Evolutionary conservation across 179 eudicot genomes (phyloP).

Genomic region (Vitellaria paradoxa): DNA sequence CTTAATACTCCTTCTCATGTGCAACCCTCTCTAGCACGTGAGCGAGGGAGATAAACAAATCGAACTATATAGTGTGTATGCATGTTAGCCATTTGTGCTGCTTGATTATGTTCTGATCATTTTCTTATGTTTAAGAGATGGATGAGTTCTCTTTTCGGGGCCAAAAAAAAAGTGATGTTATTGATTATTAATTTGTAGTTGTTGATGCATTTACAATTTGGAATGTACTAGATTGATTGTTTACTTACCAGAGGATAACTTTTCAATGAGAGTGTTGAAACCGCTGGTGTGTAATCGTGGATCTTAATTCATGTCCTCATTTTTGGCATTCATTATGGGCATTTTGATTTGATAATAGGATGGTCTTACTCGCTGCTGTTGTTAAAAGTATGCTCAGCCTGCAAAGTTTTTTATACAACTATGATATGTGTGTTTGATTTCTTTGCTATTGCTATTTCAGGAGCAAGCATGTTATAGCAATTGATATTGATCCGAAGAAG

Average conservation of each 20-base stretch:
- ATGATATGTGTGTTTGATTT: background rate
- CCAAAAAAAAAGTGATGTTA: background rate
- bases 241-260: background rate
- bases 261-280: background rate
- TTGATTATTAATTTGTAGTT: background rate
- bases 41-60: too few relatives aligned
- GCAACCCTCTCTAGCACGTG: too few relatives aligned
- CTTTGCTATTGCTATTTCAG: constrained; percentile 25
- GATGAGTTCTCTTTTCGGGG: background rate
- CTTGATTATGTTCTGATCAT: constrained; percentile 1
- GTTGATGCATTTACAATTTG: background rate
- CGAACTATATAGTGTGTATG: too few relatives aligned
- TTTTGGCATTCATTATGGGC: too few relatives aligned
- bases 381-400: background rate
- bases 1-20: too few relatives aligned
- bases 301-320: background rate
- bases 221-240: background rate
- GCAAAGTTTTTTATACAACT: background rate
- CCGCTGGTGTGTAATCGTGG: background rate
- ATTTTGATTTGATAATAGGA: background rate
- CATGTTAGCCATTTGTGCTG: background rate
- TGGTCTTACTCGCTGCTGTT: background rate
- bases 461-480: constrained; percentile 69
- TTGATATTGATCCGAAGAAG: constrained; percentile 85
- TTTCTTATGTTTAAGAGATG: background rate